phyloP scores from a whole-genome alignment of 2,329 filamentous ascomycete species.

The Sclerotinia subarctica region DNA sequence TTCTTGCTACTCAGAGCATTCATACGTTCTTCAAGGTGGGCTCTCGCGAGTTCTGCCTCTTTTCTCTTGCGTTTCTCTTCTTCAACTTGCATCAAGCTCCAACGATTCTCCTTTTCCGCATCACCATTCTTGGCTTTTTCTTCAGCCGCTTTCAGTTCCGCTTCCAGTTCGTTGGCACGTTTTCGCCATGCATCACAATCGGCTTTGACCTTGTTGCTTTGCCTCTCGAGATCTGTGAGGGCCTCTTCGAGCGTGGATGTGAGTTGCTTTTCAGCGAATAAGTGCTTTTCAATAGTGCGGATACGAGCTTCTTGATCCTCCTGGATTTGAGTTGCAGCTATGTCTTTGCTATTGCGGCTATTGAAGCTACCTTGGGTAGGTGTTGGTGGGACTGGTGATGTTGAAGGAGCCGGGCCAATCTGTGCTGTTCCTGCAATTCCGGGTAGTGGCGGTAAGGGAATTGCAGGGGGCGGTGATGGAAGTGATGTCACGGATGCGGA shows the following conservation, averaged over 20 bases:
- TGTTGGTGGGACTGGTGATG: constrained; percentile 46
- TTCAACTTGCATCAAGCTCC: constrained; percentile 85
- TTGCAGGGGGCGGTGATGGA: constrained; percentile 90
- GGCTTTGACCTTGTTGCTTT: constrained; percentile 85
- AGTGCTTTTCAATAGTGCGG: constrained; percentile 92
- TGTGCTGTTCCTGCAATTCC: constrained; percentile 48
- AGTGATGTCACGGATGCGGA: constrained; percentile 77
- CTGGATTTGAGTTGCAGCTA: constrained; percentile 70
- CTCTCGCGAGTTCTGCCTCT: constrained; percentile 83
- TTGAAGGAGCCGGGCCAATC: constrained; percentile 42
- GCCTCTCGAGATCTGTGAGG: constrained; percentile 85
- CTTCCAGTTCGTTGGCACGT: constrained; percentile 61
- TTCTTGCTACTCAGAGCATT: constrained; percentile 79
- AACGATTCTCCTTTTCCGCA: constrained; percentile 47
- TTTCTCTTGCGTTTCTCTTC: constrained; percentile 92
- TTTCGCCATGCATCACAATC: constrained; percentile 91
- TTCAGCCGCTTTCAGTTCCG: constrained; percentile 51
- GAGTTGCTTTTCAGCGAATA: constrained; percentile 93
- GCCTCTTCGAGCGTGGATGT: constrained; percentile 95
- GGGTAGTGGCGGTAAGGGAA: constrained; percentile 91
- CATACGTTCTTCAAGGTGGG: constrained; percentile 92
- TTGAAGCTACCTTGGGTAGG: constrained; percentile 47
- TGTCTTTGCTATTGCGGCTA: constrained; percentile 76
- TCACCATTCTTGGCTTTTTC: constrained; percentile 42
- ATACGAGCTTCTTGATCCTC: constrained; percentile 96